Evolutionary conservation across 1,284 basidiomycete genomes (phyloP).

Genomic region (Puccinia hordei): DNA sequence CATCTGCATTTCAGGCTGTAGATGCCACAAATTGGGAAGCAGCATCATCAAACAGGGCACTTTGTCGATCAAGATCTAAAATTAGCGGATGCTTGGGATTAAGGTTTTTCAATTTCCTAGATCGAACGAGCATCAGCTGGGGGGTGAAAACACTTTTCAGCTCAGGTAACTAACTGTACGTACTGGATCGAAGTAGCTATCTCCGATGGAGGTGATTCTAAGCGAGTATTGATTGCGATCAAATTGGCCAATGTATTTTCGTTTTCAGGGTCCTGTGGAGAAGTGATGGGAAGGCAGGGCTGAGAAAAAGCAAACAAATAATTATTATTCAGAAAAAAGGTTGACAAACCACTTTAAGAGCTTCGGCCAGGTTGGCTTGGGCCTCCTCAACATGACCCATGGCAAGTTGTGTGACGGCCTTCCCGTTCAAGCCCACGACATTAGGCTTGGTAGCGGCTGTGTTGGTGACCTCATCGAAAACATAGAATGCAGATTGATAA

Average conservation of each 20-base stretch:
- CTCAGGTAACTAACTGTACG: neutral
- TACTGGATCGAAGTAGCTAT: neutral
- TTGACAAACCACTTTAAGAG: constrained; percentile 61
- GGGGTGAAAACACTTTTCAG: neutral
- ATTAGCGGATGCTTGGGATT: constrained; percentile 42
- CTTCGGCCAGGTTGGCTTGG: constrained; percentile 79
- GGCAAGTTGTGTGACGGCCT: constrained; percentile 79
- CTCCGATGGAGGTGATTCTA: constrained; percentile 12
- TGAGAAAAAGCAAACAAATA: neutral
- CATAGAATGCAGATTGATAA: constrained; percentile 71
- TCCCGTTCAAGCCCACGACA: constrained; percentile 73
- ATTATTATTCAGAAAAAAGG: neutral
- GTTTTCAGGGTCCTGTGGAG: constrained; percentile 35
- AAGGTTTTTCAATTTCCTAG: constrained; percentile 37
- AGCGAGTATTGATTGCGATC: constrained; percentile 24
- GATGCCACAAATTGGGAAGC: constrained; percentile 41
- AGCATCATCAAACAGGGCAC: constrained; percentile 46
- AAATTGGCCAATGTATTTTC: constrained; percentile 43
- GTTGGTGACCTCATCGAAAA: constrained; percentile 87
- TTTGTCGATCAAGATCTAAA: constrained; percentile 41
- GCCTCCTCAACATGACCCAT: constrained; percentile 79
- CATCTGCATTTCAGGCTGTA: constrained; percentile 21
- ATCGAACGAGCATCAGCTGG: neutral
- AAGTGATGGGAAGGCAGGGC: neutral
- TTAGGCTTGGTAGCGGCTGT: constrained; percentile 62